Evolutionary conservation across 2,329 filamentous ascomycete genomes (phyloP).

Genomic region (Exophiala aquamarina): DNA sequence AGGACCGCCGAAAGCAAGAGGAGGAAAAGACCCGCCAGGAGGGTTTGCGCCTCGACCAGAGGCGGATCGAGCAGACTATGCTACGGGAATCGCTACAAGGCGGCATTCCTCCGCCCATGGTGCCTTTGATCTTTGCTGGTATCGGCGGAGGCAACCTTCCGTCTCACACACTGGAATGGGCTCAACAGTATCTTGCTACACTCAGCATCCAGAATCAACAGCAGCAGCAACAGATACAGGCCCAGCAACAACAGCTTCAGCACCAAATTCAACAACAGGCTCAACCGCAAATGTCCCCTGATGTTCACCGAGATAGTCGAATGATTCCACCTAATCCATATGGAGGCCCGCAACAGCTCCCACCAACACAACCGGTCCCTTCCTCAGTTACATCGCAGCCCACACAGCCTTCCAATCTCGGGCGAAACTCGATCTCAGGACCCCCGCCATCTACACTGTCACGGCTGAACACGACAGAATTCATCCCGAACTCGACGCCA

Average conservation of each 20-base stretch:
- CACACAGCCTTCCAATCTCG: slow-evolving; percentile 9
- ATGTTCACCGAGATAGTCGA: slow-evolving; percentile 33
- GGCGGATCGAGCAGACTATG: slow-evolving; percentile 72
- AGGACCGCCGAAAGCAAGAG: slow-evolving; percentile 71
- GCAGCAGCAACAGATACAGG: slow-evolving; percentile 37
- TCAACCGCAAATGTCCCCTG: slow-evolving; percentile 26
- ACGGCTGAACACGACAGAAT: slow-evolving; percentile 44
- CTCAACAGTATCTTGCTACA: slow-evolving; percentile 63
- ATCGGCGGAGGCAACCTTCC: slow-evolving; percentile 65
- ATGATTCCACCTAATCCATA: slow-evolving; percentile 39
- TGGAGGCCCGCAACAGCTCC: slow-evolving; percentile 21
- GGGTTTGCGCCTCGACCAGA: slow-evolving; percentile 67
- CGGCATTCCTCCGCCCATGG: slow-evolving; percentile 71
- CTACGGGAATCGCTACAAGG: slow-evolving; percentile 66
- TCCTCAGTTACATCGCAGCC: slow-evolving; percentile 21
- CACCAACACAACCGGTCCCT: slow-evolving; percentile 21
- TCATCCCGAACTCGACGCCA: slow-evolving; percentile 26
- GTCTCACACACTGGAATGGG: slow-evolving; percentile 64
- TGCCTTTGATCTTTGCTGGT: slow-evolving; percentile 72
- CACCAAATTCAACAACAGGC: slow-evolving; percentile 25
- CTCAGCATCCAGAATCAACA: slow-evolving; percentile 42
- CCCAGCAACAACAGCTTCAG: slow-evolving; percentile 24
- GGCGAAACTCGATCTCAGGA: slow-evolving; percentile 29
- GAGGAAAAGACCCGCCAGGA: slow-evolving; percentile 68
- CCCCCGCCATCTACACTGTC: slow-evolving; percentile 36